Evolutionary conservation across 345 rosid genomes (phyloP), one percentile per base, ranked within the genome.

Genomic region (Orychophragmus violaceus): DNA sequence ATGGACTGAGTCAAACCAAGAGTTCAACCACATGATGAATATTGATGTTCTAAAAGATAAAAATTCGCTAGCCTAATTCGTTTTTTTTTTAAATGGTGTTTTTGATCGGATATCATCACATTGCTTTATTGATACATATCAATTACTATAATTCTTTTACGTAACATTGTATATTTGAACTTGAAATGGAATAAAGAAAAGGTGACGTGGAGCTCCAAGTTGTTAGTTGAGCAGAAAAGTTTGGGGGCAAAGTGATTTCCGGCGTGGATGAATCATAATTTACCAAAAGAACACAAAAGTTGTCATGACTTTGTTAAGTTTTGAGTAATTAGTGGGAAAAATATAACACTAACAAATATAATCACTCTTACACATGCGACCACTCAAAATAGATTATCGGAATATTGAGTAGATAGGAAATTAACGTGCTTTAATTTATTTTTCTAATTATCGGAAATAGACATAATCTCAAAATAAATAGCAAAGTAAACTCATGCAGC

Each of bases 21-120:
- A 13, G 59, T 64, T 71, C 75, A 71, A 71, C 64, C 39, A 71
- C 51, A 33, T 18, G 51, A 19, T 9, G 76, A 55, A 63, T 17
- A 18, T 25, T 27, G 51, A 16, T 8, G 35, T 71, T 18, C 41
- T 59, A 5, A 23, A 62, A 45, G 50, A 59, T 13, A 45, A 59
- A 59, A 36, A 5, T 11, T 33, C 17, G 44, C 27, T 42, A 28
- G 35, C 50, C 57, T 24, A 67, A 2, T 30, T 67, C 10, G 14
- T 2, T 30, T 29, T 28, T 42, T 19, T 56, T 67, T 44, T 30
- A 12, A 4, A 36, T 39, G 18, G 45, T 39, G 45, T 39, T 24
- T 59, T 25, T 14, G 8, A 37, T 36, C 13, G 49, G 13, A 7
- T 22, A 50, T 35, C 39, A 35, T 13, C 10, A 24, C 32, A 39